Base-by-base conservation (phyloP, 2,329 filamentous ascomycete genomes). In the Xylariaceae sp. region DNA sequence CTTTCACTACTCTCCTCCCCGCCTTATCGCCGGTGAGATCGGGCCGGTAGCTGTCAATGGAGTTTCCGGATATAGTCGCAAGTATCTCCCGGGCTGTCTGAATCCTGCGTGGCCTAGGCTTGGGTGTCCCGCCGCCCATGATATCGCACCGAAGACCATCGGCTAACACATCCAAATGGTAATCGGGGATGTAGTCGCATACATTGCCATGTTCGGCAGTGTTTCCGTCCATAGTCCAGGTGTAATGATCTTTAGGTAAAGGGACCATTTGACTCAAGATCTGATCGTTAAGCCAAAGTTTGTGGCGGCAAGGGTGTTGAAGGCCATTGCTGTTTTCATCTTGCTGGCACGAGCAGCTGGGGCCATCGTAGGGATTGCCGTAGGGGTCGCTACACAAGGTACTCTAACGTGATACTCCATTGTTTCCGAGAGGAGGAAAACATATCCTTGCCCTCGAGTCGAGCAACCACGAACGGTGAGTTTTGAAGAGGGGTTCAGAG, bases 371-470 rank as follows among this genome's bases (percentile, higher is more conserved):
- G 35, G 68, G 74, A 1, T 66, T 67, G 1, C 77, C 71, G 52
- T 73, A 75, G 39, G 68, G 74, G 61, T 76, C 76, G 35, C 69
- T 69, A 0, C 74, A 1, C 74, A 72, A 1, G 78, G 77, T 35
- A 82, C 80, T 47, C 80, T 76, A 48, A 84, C 74, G 15, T 79
- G 80, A 9, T 78, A 77, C 11, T 80, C 80, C 30, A 80, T 78
- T 2, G 79, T 71, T 68, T 84, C 82, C 3, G 79, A 80, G 73
- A 85, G 77, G 65, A 83, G 77, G 60, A 84, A 84, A 52, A 81
- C 79, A 58, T 81, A 83, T 17, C 80, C 78, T 60, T 79, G 67
- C 23, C 77, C 74, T 49, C 77, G 74, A 47, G 76, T 73, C 18
- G 77, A 76, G 60, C 81, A 84, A 57, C 76, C 76, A 64, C 82